Evolutionary conservation across 805 yeast genomes (phyloP), one percentile per base, ranked within the genome.

Genomic region (Kodamaea fukazawae): DNA sequence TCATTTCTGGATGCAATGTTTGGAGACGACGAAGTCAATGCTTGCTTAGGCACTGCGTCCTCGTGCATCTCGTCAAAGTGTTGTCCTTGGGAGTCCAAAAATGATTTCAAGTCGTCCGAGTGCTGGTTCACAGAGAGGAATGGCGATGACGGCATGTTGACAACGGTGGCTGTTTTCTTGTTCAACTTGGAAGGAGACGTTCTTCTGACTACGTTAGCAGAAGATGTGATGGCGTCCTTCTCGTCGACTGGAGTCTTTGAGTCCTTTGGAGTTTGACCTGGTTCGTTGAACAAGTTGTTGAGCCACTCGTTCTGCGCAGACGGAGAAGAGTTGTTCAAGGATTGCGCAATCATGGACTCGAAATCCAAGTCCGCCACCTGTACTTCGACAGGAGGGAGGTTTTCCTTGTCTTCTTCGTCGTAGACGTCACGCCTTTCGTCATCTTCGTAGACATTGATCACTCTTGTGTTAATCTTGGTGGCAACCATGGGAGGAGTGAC

Each of bases 381-480:
- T 27, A 40, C 35, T n/a, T 43, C 45, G 11, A 39, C 34, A 0
- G 61, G 62, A 4, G 61, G 56, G 13, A 52, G 50, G 39, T 57
- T 57, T 28, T 57, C 62, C 40, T 57, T 57, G 36, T 57, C 58
- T 11, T 55, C 61, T 3, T 44, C 58, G 30, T 55, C 64, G 26
- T 69, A 15, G 5, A 15, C 38, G 23, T 20, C 23, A 20, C 23
- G 13, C 9, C 30, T 27, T 10, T 39, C 42, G 31, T 39, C 42
- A 3, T 39, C 38, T 23, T 39, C 77, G 41, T 71, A 75, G n/a
- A 76, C 45, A 44, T 73, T 75, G 33, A 76, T 76, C 15, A 76
- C 67, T 29, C 79, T 65, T 3, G 81, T 76, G 48, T 75, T 76
- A 30, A 73, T 57, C 50, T 76, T 76, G 4, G 75, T 73, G n/a